Evolutionary conservation across 805 yeast species (phyloP).

Genomic region (Ogataea methylovora): DNA sequence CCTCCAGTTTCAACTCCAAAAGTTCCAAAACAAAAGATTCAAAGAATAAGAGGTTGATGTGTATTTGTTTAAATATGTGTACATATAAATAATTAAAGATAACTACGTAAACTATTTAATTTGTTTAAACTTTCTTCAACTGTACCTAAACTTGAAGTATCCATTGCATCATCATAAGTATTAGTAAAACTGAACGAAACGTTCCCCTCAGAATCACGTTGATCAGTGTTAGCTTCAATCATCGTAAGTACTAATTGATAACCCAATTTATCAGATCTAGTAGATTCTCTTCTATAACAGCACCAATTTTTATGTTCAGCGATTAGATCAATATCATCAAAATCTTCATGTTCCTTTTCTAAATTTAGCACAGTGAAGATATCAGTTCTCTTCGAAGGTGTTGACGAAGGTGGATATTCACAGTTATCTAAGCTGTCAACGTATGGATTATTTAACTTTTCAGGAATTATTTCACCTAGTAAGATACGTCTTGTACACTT

Average conservation of each 20-base stretch:
- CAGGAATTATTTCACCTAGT: conserved; percentile 10
- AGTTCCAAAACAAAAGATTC: conserved; percentile 49
- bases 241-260: conserved; percentile 10
- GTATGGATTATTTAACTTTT: not conserved
- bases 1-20: conserved; percentile 31
- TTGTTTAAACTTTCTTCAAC: conserved; percentile 1
- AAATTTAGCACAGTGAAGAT: not conserved
- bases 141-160: not conserved
- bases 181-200: conserved; percentile 8
- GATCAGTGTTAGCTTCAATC: conserved; percentile 4
- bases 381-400: conserved; percentile 1
- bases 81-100: not conserved
- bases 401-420: conserved; percentile 20
- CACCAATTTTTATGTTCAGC: conserved; percentile 33
- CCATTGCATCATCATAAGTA: not conserved
- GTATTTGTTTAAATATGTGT: not conserved
- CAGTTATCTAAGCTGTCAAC: conserved; percentile 17
- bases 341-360: conserved; percentile 7
- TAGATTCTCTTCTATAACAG: conserved; percentile 8
- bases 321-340: conserved; percentile 20
- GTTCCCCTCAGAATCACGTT: not conserved
- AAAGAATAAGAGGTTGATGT: conserved; percentile 40
- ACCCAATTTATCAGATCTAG: conserved; percentile 2
- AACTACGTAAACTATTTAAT: not conserved
- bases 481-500: conserved; percentile 30